phyloP scores from a whole-genome alignment of 495 filamentous ascomycete genomes.

The Podospora pseudoanserina region DNA sequence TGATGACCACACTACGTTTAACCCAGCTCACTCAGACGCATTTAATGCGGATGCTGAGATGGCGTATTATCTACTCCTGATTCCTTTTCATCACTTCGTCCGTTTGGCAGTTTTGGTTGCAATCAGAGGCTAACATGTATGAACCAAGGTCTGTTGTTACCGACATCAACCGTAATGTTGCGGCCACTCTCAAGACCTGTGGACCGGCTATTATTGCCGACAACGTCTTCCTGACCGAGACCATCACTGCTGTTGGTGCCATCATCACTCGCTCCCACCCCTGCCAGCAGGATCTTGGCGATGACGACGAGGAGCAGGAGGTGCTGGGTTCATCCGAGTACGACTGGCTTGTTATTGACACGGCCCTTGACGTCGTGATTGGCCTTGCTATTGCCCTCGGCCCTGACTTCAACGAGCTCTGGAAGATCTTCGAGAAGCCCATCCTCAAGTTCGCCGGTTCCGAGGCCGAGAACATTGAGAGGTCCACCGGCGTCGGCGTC shows the following conservation, averaged over 20 bases:
- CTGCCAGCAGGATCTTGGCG: constrained; percentile 84
- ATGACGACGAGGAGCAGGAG: constrained; percentile 66
- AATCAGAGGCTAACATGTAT: constrained; percentile 39
- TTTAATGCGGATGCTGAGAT: constrained; percentile 83
- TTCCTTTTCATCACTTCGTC: constrained; percentile 18
- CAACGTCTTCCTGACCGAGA: constrained; percentile 54
- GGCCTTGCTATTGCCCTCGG: constrained; percentile 81
- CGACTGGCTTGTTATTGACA: constrained; percentile 95
- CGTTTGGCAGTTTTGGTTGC: constrained; percentile 1
- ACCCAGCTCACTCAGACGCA: constrained; percentile 99
- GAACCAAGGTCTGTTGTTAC: constrained; percentile 70
- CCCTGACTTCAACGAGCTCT: constrained; percentile 73
- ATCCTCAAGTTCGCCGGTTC: constrained; percentile 83
- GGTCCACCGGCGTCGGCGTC: constrained; percentile 81
- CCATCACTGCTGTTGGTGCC: constrained; percentile 61
- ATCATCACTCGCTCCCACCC: constrained; percentile 86
- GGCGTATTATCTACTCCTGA: constrained; percentile 54
- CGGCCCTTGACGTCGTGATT: constrained; percentile 82
- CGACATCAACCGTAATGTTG: constrained; percentile 91
- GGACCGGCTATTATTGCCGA: constrained; percentile 83
- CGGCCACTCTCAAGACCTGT: constrained; percentile 86
- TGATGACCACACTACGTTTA: constrained; percentile 91
- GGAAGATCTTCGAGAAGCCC: constrained; percentile 90
- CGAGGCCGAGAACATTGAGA: constrained; percentile 72
- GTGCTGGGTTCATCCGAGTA: constrained; percentile 82